Conservation (phyloP, 306 rosid genomes). For the Hippophae gyantsensis region DNA sequence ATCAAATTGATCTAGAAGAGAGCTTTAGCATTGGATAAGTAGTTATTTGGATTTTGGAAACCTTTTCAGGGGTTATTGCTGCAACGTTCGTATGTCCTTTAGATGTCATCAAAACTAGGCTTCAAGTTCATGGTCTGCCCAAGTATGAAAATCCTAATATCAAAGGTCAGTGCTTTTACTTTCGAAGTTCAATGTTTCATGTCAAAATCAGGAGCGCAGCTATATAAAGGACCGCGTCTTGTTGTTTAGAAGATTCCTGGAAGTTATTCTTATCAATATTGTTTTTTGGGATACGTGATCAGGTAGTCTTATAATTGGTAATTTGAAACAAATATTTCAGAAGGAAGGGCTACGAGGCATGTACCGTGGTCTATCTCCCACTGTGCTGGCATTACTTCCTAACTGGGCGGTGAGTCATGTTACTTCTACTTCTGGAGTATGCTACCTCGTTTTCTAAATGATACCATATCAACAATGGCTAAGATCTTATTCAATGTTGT, state of each 20-base stretch:
- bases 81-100: constrained; percentile 83
- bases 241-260: background rate
- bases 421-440: background rate
- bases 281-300: background rate
- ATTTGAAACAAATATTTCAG: constrained; percentile 64
- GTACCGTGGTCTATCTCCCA: constrained; percentile 87
- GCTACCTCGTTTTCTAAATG: background rate
- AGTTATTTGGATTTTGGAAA: background rate
- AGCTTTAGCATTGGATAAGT: background rate
- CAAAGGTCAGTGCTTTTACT: constrained; percentile 30
- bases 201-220: background rate
- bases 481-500: background rate
- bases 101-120: constrained; percentile 81
- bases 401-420: constrained; percentile 79
- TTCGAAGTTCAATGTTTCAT: background rate
- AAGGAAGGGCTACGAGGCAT: constrained; percentile 83
- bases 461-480: background rate
- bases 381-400: constrained; percentile 77
- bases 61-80: constrained; percentile 52
- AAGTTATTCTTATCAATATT: background rate
- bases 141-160: constrained; percentile 28
- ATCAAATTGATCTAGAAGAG: background rate
- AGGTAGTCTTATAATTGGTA: constrained; percentile 69
- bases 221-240: background rate
- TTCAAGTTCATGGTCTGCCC: constrained; percentile 72